Conservation (phyloP, 805 yeast species). For the Saccharomycopsis capsularis region DNA sequence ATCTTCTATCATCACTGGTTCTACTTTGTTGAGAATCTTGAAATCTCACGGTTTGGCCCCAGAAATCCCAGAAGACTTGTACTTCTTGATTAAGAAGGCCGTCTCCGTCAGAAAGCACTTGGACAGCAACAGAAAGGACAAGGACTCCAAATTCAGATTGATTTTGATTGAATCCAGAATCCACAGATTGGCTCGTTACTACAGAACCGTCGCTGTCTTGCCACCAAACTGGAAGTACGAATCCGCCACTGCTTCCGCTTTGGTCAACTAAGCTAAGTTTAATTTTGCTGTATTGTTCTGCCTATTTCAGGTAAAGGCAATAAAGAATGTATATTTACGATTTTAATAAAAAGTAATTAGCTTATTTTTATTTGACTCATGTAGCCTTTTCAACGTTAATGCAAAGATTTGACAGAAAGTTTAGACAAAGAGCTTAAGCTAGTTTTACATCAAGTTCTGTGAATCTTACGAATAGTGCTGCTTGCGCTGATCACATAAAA, state of each 20-base stretch:
- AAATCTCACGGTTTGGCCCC: constrained; percentile 99
- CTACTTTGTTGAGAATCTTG: constrained; percentile 98
- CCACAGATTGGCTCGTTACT: constrained; percentile 99
- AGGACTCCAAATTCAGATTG: constrained; percentile 99
- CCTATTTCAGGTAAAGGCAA: no score
- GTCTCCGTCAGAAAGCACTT: constrained; percentile 99
- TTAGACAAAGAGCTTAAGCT: no score
- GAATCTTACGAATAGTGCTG: no score
- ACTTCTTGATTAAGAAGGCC: constrained; percentile 99
- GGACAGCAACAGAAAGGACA: constrained; percentile 99
- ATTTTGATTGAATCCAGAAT: constrained; percentile 99
- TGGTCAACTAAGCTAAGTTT: constrained; percentile 75
- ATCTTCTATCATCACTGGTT: constrained; percentile 95
- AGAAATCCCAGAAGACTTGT: constrained; percentile 99
- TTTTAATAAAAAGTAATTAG: no score
- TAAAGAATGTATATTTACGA: no score
- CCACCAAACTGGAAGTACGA: constrained; percentile 99
- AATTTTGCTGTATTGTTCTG: constrained; percentile 10
- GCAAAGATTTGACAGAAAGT: no score
- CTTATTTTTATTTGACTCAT: no score
- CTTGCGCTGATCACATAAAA: no score
- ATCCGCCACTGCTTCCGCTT: constrained; percentile 99
- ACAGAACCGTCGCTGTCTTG: constrained; percentile 98
- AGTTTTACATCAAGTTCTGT: no score
- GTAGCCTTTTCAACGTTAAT: no score